phyloP scores from a whole-genome alignment of 192 early-diverging fungal species.

The Podila horticola region DNA sequence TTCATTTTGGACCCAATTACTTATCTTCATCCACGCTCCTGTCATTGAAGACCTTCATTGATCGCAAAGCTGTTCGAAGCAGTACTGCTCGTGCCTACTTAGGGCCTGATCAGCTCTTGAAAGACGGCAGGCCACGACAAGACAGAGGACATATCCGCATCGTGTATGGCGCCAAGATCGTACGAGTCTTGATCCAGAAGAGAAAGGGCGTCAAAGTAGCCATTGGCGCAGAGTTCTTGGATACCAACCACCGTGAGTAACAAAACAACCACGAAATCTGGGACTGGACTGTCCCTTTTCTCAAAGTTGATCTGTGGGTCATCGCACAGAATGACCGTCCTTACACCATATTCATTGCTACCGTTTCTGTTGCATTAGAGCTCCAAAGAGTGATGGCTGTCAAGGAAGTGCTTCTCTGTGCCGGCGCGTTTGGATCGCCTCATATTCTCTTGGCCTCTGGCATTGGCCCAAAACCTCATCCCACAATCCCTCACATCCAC shows the following conservation, averaged over 20 bases:
- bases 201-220: slow-evolving; percentile 29
- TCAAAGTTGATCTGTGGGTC: background rate
- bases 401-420: slow-evolving; percentile 56
- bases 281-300: background rate
- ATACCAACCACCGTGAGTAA: slow-evolving; percentile 20
- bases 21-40: background rate
- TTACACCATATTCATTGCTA: background rate
- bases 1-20: background rate
- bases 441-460: slow-evolving; percentile 54
- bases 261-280: background rate
- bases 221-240: slow-evolving; percentile 40
- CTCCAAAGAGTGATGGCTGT: slow-evolving; percentile 26
- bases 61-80: slow-evolving; percentile 35
- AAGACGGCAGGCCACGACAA: slow-evolving; percentile 9
- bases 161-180: slow-evolving; percentile 40
- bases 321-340: background rate
- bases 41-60: slow-evolving; percentile 17
- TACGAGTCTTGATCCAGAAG: slow-evolving; percentile 22
- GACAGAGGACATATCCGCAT: slow-evolving; percentile 30
- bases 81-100: slow-evolving; percentile 34
- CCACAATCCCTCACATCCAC: slow-evolving; percentile 48
- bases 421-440: slow-evolving; percentile 53
- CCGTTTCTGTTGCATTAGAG: background rate
- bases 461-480: slow-evolving; percentile 42
- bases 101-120: slow-evolving; percentile 9